These are phyloP conservation scores for Hibiscus trionum DNA, from an alignment of 345 rosid genomes.

Conservation along the genomic window DNA sequence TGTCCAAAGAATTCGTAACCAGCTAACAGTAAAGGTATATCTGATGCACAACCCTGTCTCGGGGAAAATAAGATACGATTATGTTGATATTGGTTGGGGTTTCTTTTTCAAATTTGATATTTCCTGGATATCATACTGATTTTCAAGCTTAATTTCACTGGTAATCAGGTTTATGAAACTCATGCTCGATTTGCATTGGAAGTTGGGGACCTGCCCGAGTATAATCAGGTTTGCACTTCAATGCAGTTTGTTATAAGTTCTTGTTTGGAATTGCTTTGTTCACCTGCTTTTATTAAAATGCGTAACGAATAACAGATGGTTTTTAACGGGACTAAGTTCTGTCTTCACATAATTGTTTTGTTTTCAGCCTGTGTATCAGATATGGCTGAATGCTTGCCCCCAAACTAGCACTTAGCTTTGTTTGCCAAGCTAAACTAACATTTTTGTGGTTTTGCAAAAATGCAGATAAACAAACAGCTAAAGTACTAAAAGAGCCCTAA, in stretches of 20 bases:
- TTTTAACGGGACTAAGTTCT: neutral
- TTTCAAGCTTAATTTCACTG: slow-evolving; percentile 5
- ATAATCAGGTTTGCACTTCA: slow-evolving; percentile 72
- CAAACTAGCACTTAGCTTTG: neutral
- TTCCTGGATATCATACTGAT: neutral
- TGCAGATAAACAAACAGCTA: neutral
- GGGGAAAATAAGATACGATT: neutral
- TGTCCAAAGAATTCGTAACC: slow-evolving; percentile 83
- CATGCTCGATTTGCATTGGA: slow-evolving; percentile 97
- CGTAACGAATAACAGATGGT: neutral
- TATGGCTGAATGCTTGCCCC: neutral
- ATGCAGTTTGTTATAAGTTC: neutral
- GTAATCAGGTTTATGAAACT: slow-evolving; percentile 87
- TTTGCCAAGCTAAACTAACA: neutral
- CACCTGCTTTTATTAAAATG: neutral
- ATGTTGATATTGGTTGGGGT: slow-evolving; percentile 15
- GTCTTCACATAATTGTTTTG: neutral
- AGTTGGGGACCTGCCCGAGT: slow-evolving; percentile 86
- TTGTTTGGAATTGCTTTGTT: neutral
- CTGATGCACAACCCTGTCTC: neutral
- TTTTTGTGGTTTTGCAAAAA: neutral
- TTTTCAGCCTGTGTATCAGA: neutral
- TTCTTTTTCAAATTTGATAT: neutral
- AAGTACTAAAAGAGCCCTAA: too few relatives aligned
- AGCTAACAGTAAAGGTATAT: slow-evolving; percentile 76